phyloP scores from a whole-genome alignment of 2,329 filamentous ascomycete genomes.

The Metarhizium brunneum region DNA sequence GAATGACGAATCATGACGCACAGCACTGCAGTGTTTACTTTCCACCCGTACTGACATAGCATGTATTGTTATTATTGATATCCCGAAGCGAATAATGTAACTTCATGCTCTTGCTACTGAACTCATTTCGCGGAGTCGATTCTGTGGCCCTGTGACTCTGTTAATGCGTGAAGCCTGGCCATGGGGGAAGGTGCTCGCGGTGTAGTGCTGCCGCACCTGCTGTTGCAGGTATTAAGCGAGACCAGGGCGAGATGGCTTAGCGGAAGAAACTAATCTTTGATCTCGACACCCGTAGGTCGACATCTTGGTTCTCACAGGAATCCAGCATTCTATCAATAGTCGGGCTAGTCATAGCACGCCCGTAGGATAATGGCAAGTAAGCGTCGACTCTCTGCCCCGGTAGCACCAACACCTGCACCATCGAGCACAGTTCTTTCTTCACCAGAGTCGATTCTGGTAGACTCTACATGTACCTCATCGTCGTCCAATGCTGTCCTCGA shows the following conservation, averaged over 20 bases:
- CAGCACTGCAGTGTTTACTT: too few relatives aligned
- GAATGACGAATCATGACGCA: too few relatives aligned
- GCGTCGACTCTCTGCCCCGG: conserved; percentile 5
- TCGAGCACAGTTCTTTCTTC: background rate
- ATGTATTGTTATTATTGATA: background rate
- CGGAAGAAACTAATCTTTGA: too few relatives aligned
- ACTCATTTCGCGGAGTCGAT: background rate
- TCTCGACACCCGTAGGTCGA: background rate
- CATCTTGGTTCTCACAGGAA: background rate
- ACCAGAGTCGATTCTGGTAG: background rate
- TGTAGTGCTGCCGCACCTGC: background rate
- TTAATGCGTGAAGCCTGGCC: background rate
- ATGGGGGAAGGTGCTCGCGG: background rate
- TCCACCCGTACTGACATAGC: too few relatives aligned
- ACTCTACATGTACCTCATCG: background rate
- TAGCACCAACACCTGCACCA: background rate
- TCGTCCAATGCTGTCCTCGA: background rate
- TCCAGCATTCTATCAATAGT: background rate
- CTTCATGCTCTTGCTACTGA: background rate
- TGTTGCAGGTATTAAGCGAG: background rate
- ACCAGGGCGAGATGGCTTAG: background rate
- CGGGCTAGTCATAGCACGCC: background rate
- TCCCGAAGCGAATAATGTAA: background rate
- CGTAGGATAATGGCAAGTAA: conserved; percentile 2
- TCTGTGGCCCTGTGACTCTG: too few relatives aligned